These are phyloP conservation scores for Hansenula sp. DNA, from an alignment of 1,139 yeast genomes.

Conservation along the genomic window DNA sequence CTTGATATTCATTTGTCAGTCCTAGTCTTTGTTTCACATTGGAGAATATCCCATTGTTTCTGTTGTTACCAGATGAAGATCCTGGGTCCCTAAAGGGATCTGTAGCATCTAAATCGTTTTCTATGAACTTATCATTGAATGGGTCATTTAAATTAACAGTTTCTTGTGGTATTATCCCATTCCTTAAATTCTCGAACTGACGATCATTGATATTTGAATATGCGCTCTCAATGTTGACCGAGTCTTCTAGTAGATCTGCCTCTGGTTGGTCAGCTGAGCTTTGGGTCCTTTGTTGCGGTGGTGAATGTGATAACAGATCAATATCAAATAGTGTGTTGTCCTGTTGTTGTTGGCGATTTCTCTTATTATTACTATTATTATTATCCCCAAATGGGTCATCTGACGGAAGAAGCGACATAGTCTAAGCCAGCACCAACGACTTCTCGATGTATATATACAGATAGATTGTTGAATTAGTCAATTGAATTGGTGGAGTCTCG, in stretches of 20 bases:
- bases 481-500: background rate
- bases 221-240: conserved; percentile 8
- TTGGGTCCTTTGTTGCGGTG: conserved; percentile 2
- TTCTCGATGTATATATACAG: background rate
- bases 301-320: conserved; percentile 21
- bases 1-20: conserved; percentile 22
- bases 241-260: conserved; percentile 15
- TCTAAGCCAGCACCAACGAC: background rate
- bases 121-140: conserved; percentile 26
- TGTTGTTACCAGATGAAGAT: conserved; percentile 6
- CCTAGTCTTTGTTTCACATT: conserved; percentile 20
- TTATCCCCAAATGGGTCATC: conserved; percentile 3
- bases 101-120: conserved; percentile 23
- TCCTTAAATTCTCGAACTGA: conserved; percentile 17
- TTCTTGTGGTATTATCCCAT: conserved; percentile 26
- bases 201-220: conserved; percentile 7
- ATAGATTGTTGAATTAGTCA: conserved; percentile 1
- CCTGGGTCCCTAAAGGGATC: conserved; percentile 5
- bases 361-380: background rate
- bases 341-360: background rate
- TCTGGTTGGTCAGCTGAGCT: conserved; percentile 5
- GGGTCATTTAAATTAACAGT: conserved; percentile 30
- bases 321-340: conserved; percentile 27
- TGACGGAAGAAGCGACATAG: background rate
- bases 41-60: conserved; percentile 10